Conservation (phyloP, 352 stramenopile genomes). For the Paralagenidium karlingii region DNA sequence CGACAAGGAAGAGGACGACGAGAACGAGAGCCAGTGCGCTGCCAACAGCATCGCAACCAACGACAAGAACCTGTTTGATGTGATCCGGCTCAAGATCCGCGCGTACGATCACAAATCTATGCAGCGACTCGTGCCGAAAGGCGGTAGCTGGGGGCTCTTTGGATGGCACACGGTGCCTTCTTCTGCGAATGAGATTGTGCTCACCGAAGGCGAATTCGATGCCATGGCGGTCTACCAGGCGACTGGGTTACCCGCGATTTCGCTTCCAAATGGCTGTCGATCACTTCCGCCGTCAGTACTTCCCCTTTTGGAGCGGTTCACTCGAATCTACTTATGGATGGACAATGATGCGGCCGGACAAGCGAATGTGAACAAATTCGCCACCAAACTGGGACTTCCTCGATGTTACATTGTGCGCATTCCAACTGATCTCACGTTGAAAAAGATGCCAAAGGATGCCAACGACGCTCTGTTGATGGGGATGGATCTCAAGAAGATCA, state of each 20-base stretch:
- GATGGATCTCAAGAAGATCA: constrained; percentile 77
- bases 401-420: constrained; percentile 87
- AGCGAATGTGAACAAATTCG: constrained; percentile 94
- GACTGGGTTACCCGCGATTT: constrained; percentile 84
- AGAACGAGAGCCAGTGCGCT: too few relatives aligned
- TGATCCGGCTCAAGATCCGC: constrained; percentile 77
- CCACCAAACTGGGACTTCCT: constrained; percentile 88
- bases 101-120: constrained; percentile 78
- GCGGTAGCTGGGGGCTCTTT: constrained; percentile 96
- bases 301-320: constrained; percentile 93
- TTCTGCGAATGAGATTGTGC: constrained; percentile 82
- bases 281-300: constrained; percentile 92
- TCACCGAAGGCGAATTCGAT: constrained; percentile 97
- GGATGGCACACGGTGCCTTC: constrained; percentile 95
- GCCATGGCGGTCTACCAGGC: constrained; percentile 97
- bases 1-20: constrained; percentile 12
- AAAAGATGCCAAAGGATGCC: constrained; percentile 87
- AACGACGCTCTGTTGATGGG: constrained; percentile 94
- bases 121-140: constrained; percentile 80
- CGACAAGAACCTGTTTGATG: constrained; percentile 71
- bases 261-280: constrained; percentile 95
- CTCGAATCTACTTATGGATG: constrained; percentile 98
- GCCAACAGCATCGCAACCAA: constrained; percentile 3
- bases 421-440: constrained; percentile 14
- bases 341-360: constrained; percentile 94